Base-by-base conservation (phyloP, 2,329 filamentous ascomycete genomes). In the Aspergillus hortae region DNA sequence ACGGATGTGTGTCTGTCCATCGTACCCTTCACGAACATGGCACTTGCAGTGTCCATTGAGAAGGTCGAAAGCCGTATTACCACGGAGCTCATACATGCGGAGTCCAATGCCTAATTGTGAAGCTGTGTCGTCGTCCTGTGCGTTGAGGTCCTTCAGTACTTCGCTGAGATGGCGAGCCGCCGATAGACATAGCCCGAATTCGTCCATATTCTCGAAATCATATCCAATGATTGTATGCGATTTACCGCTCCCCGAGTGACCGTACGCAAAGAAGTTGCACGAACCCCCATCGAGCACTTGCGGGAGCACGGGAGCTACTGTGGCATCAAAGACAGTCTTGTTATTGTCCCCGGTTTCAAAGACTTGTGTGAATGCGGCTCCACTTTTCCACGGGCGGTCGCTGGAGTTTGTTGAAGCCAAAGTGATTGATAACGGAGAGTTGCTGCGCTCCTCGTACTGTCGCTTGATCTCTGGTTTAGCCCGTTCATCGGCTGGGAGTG, bases 221-320 rank as follows among this genome's bases (percentile, higher is more conserved):
- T 76, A 76, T 2, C 75, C 75, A 6, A 78, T 66, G 44, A 74
- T 71, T 0, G 71, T 74, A 52, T 74, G 72, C 1, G 71, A 68
- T 53, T 74, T 75, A 0, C 72, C 72, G 48, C 71, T 74, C 15
- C 69, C 70, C 2, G 73, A 73, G 56, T 75, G 72, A 3, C 73
- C 73, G 49, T 76, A 76, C 9, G 73, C 74, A 52, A 75, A 74
- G 59, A 74, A 70, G 46, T 69, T 76, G 62, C 72, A 74, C 11
- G 58, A 70, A 12, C 59, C 60, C 4, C 73, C 72, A 10, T 58
- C 46, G 25, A 75, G 48, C 9, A 76, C 64, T 10, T 56, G 46
- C 1, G 69, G 63, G 0, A 76, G 47, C 0, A 61, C 61, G 4
- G 72, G 69, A 12, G 62, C 60, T 3, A 76, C 68, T 3, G 71